A percentile compares a stretch with the other conserved stretches of the same genome.
Evolutionary conservation across 768 basidiomycete species (phyloP).

Genomic region (Termitomyces sp.): DNA sequence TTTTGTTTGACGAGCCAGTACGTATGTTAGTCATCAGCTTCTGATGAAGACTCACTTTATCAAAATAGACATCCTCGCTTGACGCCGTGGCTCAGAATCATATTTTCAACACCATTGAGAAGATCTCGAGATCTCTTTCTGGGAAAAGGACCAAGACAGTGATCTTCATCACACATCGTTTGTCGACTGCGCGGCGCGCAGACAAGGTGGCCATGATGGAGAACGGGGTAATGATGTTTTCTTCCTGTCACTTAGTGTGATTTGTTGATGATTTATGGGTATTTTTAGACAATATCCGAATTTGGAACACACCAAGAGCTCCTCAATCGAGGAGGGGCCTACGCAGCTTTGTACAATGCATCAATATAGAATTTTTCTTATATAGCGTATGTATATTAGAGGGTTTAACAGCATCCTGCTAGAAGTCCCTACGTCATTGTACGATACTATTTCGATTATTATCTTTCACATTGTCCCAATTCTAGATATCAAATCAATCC

Average conservation of each 20-base stretch:
- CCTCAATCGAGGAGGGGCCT: conserved; percentile 54
- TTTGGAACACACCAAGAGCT: conserved; percentile 74
- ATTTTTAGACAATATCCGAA: conserved; percentile 61
- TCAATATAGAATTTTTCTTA: conserved; percentile 43
- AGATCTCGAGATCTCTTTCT: conserved; percentile 53
- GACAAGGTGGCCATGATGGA: conserved; percentile 90
- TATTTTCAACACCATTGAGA: conserved; percentile 73
- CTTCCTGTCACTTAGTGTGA: conserved; percentile 15
- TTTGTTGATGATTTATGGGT: conserved; percentile 4
- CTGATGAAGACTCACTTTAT: conserved; percentile 3
- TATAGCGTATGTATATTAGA: conserved; percentile 14
- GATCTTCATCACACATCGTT: conserved; percentile 81
- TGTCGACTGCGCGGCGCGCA: conserved; percentile 77
- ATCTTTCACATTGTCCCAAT: neutral
- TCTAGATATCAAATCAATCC: conserved; percentile 32
- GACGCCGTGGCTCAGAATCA: conserved; percentile 79
- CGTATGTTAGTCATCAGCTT: conserved; percentile 19
- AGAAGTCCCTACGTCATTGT: conserved; percentile 11
- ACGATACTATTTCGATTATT: conserved; percentile 6
- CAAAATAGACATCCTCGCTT: conserved; percentile 66
- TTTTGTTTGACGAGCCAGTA: conserved; percentile 85
- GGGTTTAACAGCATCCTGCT: conserved; percentile 5
- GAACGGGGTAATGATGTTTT: conserved; percentile 43
- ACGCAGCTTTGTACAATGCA: conserved; percentile 67
- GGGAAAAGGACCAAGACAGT: conserved; percentile 67